These are phyloP conservation scores for Melocanna baccifera DNA, from an alignment of 176 grass and related monocot genomes.

Conservation along the genomic window DNA sequence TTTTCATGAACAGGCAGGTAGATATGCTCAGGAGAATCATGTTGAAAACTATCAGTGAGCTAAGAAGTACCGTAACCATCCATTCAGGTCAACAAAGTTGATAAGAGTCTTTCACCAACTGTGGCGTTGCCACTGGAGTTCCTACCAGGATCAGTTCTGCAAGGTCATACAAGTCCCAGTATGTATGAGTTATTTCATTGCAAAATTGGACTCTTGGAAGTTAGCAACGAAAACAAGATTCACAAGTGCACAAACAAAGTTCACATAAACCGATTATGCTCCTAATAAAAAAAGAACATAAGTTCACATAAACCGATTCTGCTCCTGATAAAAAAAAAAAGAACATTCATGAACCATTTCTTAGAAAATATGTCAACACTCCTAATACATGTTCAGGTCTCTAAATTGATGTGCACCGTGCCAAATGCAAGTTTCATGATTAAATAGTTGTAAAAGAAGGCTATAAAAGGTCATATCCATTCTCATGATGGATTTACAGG, in stretches of 20 bases:
- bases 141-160: constrained; percentile 50
- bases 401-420: background rate
- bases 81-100: constrained; percentile 90
- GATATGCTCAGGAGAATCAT: constrained; percentile 6
- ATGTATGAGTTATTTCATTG: background rate
- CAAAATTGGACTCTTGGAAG: background rate
- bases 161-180: constrained; percentile 23
- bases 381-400: background rate
- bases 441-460: background rate
- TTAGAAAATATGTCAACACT: background rate
- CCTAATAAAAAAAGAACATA: background rate
- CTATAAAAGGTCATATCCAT: background rate
- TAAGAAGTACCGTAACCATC: constrained; percentile 61
- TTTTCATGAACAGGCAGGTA: constrained; percentile 10
- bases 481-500: background rate
- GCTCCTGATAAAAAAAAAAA: background rate
- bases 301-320: constrained; percentile 1
- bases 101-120: constrained; percentile 85
- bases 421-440: background rate
- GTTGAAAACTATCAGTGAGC: constrained; percentile 14
- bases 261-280: constrained; percentile 9
- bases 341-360: background rate
- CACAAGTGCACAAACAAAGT: background rate
- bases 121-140: constrained; percentile 49
- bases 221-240: background rate